Conservation (phyloP, 495 filamentous ascomycete genomes). For the Cercophora scortea region DNA sequence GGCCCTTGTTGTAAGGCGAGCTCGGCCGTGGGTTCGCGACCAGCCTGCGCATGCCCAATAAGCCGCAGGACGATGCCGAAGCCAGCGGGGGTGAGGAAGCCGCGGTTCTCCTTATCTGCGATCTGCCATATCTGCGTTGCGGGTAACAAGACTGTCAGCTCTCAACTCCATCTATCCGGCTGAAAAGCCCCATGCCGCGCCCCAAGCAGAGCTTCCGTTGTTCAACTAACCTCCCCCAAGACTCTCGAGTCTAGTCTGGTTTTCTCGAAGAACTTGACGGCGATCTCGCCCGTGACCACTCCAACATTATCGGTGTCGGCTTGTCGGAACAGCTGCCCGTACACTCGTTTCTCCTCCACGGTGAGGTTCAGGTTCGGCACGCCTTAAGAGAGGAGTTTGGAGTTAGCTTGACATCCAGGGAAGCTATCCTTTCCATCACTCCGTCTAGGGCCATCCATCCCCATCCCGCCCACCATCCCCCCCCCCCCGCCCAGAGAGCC, state of each 20-base stretch:
- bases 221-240: conserved; percentile 69
- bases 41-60: conserved; percentile 91
- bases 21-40: conserved; percentile 70
- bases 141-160: conserved; percentile 1
- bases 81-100: conserved; percentile 81
- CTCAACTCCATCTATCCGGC: background rate
- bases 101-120: conserved; percentile 91
- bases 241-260: conserved; percentile 76
- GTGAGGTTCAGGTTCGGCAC: conserved; percentile 77
- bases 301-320: conserved; percentile 84
- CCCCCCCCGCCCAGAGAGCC: too few species aligned
- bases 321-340: conserved; percentile 80
- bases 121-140: conserved; percentile 88
- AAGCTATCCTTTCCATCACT: too few species aligned
- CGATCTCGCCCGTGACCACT: conserved; percentile 93
- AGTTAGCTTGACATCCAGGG: too few species aligned
- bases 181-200: conserved; percentile 2
- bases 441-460: too few species aligned
- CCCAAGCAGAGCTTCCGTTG: background rate
- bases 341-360: conserved; percentile 85
- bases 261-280: conserved; percentile 97
- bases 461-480: too few species aligned
- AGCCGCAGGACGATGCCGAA: conserved; percentile 87
- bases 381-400: conserved; percentile 23
- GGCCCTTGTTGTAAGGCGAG: conserved; percentile 66